Conservation (phyloP, 805 yeast genomes). For the Candida michaelii region DNA sequence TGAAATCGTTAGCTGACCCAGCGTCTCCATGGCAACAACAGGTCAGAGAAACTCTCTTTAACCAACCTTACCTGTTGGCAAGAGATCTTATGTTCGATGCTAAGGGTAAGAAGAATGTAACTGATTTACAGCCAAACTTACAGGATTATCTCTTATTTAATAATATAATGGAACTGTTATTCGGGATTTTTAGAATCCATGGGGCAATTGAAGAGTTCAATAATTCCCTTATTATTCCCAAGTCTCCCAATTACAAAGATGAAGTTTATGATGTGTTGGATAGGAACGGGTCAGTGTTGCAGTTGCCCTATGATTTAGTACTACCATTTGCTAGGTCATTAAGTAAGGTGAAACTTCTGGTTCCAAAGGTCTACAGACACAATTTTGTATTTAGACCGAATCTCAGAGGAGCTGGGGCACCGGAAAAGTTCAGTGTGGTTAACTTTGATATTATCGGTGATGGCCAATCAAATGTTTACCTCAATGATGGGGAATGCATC, state of each 20-base stretch:
- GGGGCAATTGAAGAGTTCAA: slow-evolving; percentile 83
- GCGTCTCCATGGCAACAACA: slow-evolving; percentile 94
- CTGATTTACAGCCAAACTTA: slow-evolving; percentile 26
- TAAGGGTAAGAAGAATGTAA: slow-evolving; percentile 25
- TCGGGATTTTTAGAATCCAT: slow-evolving; percentile 67
- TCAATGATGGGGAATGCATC: slow-evolving; percentile 85
- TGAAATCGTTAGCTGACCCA: slow-evolving; percentile 82
- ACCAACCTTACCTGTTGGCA: slow-evolving; percentile 82
- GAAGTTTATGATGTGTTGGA: slow-evolving; percentile 80
- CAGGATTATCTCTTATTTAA: slow-evolving; percentile 56
- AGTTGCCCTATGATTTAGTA: slow-evolving; percentile 85
- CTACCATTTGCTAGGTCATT: slow-evolving; percentile 85
- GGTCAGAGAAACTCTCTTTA: slow-evolving; percentile 81
- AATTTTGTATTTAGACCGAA: slow-evolving; percentile 79
- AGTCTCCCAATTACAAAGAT: slow-evolving; percentile 65
- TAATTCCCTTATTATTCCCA: slow-evolving; percentile 71
- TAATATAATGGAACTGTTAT: slow-evolving; percentile 59
- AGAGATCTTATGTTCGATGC: slow-evolving; percentile 81
- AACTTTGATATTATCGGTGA: slow-evolving; percentile 79
- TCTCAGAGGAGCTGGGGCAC: slow-evolving; percentile 59
- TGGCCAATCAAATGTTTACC: slow-evolving; percentile 41
- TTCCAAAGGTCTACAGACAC: slow-evolving; percentile 67
- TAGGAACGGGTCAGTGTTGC: slow-evolving; percentile 81
- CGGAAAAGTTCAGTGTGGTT: slow-evolving; percentile 74
- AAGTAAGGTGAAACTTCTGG: slow-evolving; percentile 55